Evolutionary conservation across 75 land plant genomes (phyloP).

Genomic region (Isoetes taiwanensis): DNA sequence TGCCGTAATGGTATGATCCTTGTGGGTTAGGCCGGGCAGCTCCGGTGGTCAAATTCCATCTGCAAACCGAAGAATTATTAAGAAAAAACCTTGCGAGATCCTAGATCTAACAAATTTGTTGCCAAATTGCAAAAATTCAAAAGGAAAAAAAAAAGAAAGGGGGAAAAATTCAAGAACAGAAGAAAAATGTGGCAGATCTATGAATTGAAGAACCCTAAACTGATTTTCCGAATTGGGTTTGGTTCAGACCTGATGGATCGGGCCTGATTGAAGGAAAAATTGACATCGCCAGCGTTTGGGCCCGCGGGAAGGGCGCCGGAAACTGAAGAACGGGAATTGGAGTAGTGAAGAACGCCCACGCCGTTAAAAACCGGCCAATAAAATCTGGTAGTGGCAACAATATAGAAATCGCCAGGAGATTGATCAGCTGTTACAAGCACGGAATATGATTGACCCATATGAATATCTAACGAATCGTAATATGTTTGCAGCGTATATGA

Average conservation of each 20-base stretch:
- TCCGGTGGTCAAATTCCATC: slow-evolving; percentile 81
- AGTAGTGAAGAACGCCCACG: slow-evolving; percentile 49
- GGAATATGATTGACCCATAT: slow-evolving; percentile 80
- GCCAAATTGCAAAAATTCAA: no score
- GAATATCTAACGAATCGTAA: slow-evolving; percentile 65
- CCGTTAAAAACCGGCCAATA: slow-evolving; percentile 49
- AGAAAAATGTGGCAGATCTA: no score
- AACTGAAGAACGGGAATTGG: slow-evolving; percentile 54
- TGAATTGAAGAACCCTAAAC: no score
- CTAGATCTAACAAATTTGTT: no score
- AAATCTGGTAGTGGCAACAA: slow-evolving; percentile 85
- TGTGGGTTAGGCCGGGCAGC: slow-evolving; percentile 87
- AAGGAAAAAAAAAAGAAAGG: neutral
- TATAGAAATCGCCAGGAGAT: slow-evolving; percentile 77
- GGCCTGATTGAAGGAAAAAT: slow-evolving; percentile 72
- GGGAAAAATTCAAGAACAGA: neutral
- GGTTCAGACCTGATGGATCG: slow-evolving; percentile 57
- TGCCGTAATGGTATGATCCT: slow-evolving; percentile 72
- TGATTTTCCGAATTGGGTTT: no score
- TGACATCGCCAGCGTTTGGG: slow-evolving; percentile 48
- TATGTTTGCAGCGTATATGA: slow-evolving; percentile 76
- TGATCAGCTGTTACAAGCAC: slow-evolving; percentile 85
- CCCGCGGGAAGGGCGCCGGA: slow-evolving; percentile 46
- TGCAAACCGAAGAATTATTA: no score
- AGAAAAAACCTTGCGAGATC: no score